phyloP scores from a whole-genome alignment of 179 eudicot genomes.

The Nepenthes alata region DNA sequence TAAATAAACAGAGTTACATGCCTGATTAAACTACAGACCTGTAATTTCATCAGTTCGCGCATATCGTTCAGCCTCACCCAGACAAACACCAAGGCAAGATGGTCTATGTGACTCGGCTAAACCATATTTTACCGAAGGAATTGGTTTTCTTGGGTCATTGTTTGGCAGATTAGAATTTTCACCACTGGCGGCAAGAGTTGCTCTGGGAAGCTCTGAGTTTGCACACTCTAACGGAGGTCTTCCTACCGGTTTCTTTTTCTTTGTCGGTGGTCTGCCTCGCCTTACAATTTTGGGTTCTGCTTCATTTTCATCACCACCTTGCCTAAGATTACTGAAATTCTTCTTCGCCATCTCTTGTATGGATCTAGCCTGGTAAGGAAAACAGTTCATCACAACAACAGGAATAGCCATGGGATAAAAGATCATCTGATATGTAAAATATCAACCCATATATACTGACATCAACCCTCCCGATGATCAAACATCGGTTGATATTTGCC shows the following conservation, averaged over 20 bases:
- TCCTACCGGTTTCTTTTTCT: slow-evolving; percentile 44
- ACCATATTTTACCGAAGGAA: slow-evolving; percentile 25
- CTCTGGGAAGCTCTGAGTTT: slow-evolving; percentile 44
- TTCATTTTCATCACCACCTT: slow-evolving; percentile 56
- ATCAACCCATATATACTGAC: too few species aligned
- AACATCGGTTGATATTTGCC: too few species aligned
- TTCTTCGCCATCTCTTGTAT: slow-evolving; percentile 72
- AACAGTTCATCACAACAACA: slow-evolving; percentile 1
- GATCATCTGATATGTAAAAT: too few species aligned
- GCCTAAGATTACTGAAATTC: slow-evolving; percentile 56
- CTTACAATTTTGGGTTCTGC: slow-evolving; percentile 38
- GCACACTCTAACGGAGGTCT: slow-evolving; percentile 53
- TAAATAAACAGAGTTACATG: neutral
- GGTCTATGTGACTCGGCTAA: slow-evolving; percentile 29
- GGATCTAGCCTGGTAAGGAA: slow-evolving; percentile 44
- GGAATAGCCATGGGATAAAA: neutral
- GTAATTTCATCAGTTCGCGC: slow-evolving; percentile 44
- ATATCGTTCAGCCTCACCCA: slow-evolving; percentile 37
- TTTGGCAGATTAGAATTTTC: slow-evolving; percentile 40
- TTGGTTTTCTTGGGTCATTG: slow-evolving; percentile 41
- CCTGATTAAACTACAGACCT: slow-evolving; percentile 24
- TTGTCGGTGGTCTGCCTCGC: slow-evolving; percentile 69
- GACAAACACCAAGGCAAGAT: slow-evolving; percentile 33
- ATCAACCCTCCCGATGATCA: too few species aligned
- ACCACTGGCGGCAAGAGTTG: slow-evolving; percentile 48